Percentiles rank a stretch among this genome's conserved stretches.
phyloP scores from a whole-genome alignment of 371 early-diverging fungal genomes.

The Massospora cicadina region DNA sequence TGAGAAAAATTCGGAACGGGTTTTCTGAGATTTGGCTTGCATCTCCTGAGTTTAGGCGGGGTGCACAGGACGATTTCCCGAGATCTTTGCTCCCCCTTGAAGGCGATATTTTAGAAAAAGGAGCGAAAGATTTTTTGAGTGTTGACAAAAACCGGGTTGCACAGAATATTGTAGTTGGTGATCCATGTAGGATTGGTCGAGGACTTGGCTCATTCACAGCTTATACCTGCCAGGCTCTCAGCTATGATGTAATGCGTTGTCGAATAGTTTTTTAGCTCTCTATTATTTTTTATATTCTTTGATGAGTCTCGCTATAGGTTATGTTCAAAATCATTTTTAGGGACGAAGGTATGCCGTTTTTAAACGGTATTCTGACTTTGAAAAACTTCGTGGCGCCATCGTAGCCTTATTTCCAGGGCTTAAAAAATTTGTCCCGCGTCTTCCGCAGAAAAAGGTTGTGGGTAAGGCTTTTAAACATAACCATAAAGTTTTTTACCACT shows the following conservation, averaged over 20 bases:
- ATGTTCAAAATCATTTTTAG: slow-evolving; percentile 11
- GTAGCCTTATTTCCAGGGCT: slow-evolving; percentile 21
- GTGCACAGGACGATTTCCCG: background rate
- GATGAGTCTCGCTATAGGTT: background rate
- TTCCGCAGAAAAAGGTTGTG: slow-evolving; percentile 33
- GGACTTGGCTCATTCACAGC: slow-evolving; percentile 30
- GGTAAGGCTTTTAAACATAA: slow-evolving; percentile 21
- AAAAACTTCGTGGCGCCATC: slow-evolving; percentile 24
- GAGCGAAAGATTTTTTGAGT: background rate
- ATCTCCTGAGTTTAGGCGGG: background rate
- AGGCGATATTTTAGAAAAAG: background rate
- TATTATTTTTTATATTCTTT: background rate
- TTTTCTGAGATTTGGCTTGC: background rate
- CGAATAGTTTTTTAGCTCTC: background rate
- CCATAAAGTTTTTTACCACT: too few relatives aligned
- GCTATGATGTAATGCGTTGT: slow-evolving; percentile 28
- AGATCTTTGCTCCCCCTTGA: background rate
- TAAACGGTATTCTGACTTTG: slow-evolving; percentile 36
- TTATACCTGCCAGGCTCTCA: slow-evolving; percentile 29
- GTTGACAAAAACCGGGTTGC: slow-evolving; percentile 17
- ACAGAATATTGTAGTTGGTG: slow-evolving; percentile 26
- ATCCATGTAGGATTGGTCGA: slow-evolving; percentile 19
- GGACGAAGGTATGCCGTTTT: slow-evolving; percentile 24
- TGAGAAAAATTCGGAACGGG: background rate
- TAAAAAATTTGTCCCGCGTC: slow-evolving; percentile 26